Percentiles rank a stretch among this genome's conserved stretches.
Conservation (phyloP, 768 basidiomycete genomes). For the Chlorophyllum brunneum region DNA sequence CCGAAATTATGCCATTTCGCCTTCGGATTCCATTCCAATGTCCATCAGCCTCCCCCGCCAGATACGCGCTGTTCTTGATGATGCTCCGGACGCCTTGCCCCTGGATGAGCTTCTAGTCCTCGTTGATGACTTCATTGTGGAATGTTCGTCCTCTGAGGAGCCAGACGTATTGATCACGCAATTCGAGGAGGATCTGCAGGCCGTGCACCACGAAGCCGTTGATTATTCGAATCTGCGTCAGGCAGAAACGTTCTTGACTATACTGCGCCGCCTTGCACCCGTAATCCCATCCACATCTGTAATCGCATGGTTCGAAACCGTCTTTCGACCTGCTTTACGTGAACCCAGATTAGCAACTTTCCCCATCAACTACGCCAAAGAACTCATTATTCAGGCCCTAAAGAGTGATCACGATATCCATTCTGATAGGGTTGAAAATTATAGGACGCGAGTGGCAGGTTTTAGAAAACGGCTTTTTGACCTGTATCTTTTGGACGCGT, state of each 20-base stretch:
- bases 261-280: slow-evolving; percentile 59
- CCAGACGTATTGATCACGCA: slow-evolving; percentile 39
- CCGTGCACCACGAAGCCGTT: slow-evolving; percentile 55
- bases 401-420: slow-evolving; percentile 34
- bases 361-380: slow-evolving; percentile 64
- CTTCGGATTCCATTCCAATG: slow-evolving; percentile 24
- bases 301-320: slow-evolving; percentile 81
- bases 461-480: slow-evolving; percentile 71
- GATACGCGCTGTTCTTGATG: slow-evolving; percentile 55
- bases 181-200: slow-evolving; percentile 66
- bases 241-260: slow-evolving; percentile 61
- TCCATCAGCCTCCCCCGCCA: slow-evolving; percentile 40
- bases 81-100: slow-evolving; percentile 45
- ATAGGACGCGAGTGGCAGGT: slow-evolving; percentile 47
- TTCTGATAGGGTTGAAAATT: slow-evolving; percentile 24
- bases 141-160: slow-evolving; percentile 45
- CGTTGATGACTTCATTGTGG: slow-evolving; percentile 54
- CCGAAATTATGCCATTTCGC: slow-evolving; percentile 10
- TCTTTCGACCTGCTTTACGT: slow-evolving; percentile 73
- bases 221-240: slow-evolving; percentile 62
- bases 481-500: slow-evolving; percentile 73
- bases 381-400: slow-evolving; percentile 63
- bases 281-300: slow-evolving; percentile 62
- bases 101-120: slow-evolving; percentile 43
- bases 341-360: slow-evolving; percentile 62